Conservation (phyloP, 495 filamentous ascomycete species). For the Amorphotheca resinae region DNA sequence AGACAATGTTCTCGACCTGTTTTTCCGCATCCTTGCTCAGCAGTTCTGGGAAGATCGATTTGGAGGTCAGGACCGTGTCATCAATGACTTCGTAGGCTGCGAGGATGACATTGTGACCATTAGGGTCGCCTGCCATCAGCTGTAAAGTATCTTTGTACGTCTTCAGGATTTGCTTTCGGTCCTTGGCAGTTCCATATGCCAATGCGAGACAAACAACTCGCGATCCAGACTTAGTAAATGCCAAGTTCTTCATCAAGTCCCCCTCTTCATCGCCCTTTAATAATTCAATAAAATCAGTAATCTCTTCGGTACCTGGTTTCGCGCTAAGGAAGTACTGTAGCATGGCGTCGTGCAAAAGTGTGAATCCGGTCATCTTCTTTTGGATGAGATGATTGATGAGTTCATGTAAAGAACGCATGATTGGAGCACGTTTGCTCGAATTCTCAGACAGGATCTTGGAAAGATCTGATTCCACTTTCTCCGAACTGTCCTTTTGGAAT, state of each 20-base stretch:
- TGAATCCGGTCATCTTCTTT: slow-evolving; percentile 92
- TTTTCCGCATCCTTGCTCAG: slow-evolving; percentile 51
- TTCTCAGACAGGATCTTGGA: slow-evolving; percentile 55
- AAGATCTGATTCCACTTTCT: slow-evolving; percentile 40
- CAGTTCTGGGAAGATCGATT: slow-evolving; percentile 73
- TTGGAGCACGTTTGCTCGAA: slow-evolving; percentile 74
- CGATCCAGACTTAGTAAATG: slow-evolving; percentile 83
- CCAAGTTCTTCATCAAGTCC: slow-evolving; percentile 83
- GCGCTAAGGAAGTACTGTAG: slow-evolving; percentile 84
- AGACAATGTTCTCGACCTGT: slow-evolving; percentile 49
- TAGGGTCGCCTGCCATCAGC: slow-evolving; percentile 61
- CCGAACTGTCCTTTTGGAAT: slow-evolving; percentile 43
- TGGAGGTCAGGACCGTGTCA: slow-evolving; percentile 79
- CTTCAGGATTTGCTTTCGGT: slow-evolving; percentile 77
- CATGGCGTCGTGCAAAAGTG: slow-evolving; percentile 95
- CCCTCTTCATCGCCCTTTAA: slow-evolving; percentile 83
- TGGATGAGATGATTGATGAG: slow-evolving; percentile 83
- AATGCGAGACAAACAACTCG: slow-evolving; percentile 68
- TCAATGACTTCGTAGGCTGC: slow-evolving; percentile 83
- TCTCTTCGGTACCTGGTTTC: slow-evolving; percentile 61
- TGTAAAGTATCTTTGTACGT: slow-evolving; percentile 77
- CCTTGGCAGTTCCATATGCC: slow-evolving; percentile 78
- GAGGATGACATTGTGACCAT: slow-evolving; percentile 73
- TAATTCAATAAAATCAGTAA: slow-evolving; percentile 77
- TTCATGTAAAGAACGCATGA: slow-evolving; percentile 72